These are phyloP conservation scores for Pichia cactophila DNA, from an alignment of 1,139 yeast species.

Conservation along the genomic window DNA sequence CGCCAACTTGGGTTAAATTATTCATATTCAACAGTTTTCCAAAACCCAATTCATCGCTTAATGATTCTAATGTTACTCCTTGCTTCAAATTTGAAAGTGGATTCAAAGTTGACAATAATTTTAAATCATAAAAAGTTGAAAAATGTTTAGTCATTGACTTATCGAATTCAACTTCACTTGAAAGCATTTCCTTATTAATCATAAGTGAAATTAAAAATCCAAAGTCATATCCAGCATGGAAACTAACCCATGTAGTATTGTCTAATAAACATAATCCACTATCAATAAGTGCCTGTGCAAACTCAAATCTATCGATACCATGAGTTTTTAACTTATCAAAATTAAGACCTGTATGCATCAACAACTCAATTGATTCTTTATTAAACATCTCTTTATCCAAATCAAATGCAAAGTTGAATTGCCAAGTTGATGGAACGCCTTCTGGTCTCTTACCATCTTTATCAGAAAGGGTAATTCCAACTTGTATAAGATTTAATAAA, in stretches of 20 bases:
- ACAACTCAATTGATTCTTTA: slow-evolving; percentile 64
- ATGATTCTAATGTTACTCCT: slow-evolving; percentile 30
- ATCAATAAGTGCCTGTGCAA: slow-evolving; percentile 78
- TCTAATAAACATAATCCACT: slow-evolving; percentile 77
- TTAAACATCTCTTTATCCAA: slow-evolving; percentile 72
- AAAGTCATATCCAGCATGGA: slow-evolving; percentile 91
- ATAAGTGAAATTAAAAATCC: slow-evolving; percentile 80
- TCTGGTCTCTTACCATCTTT: slow-evolving; percentile 70
- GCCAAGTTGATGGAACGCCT: slow-evolving; percentile 79
- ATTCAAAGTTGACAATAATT: slow-evolving; percentile 52
- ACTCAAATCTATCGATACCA: slow-evolving; percentile 74
- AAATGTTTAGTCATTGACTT: slow-evolving; percentile 66
- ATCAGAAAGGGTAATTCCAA: slow-evolving; percentile 81
- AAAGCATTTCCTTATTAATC: slow-evolving; percentile 71
- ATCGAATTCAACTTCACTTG: slow-evolving; percentile 71
- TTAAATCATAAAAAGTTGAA: slow-evolving; percentile 81
- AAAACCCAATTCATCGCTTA: slow-evolving; percentile 45
- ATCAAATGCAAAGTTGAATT: slow-evolving; percentile 84
- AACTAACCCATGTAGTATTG: slow-evolving; percentile 79
- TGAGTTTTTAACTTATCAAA: slow-evolving; percentile 65
- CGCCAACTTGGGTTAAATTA: slow-evolving; percentile 38
- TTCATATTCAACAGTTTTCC: slow-evolving; percentile 23
- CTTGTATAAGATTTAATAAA: slow-evolving; percentile 74
- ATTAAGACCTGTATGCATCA: slow-evolving; percentile 79
- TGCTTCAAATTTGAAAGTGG: slow-evolving; percentile 18